These are phyloP conservation scores for Suhomyces chickasaworum DNA, from an alignment of 1,139 yeast genomes.

Conservation along the genomic window DNA sequence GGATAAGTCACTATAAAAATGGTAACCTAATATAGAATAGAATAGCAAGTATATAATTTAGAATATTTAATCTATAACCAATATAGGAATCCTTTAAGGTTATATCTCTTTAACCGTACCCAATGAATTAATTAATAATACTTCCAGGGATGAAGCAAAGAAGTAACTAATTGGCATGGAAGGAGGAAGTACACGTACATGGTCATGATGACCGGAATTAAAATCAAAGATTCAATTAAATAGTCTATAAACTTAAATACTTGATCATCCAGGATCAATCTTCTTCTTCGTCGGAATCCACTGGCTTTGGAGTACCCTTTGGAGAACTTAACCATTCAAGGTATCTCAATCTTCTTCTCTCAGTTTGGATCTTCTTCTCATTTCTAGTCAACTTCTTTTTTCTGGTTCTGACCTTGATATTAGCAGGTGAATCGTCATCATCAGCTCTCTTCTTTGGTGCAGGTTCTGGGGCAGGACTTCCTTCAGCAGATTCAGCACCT, in stretches of 20 bases:
- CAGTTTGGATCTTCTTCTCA: constrained; percentile 87
- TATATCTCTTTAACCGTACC: no score
- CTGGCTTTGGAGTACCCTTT: constrained; percentile 95
- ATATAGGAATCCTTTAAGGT: no score
- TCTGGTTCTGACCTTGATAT: constrained; percentile 86
- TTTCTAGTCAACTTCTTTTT: constrained; percentile 98
- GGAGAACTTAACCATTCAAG: constrained; percentile 94
- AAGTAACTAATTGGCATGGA: no score
- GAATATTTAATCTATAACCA: no score
- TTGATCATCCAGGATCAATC: constrained; percentile 8
- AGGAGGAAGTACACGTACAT: no score
- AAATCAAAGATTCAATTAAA: background rate
- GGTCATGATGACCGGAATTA: no score
- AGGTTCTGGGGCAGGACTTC: constrained; percentile 43
- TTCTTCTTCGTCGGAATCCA: constrained; percentile 90
- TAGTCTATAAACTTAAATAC: constrained; percentile 1
- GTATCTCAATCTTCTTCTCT: constrained; percentile 91
- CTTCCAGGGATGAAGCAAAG: no score
- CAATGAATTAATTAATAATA: no score
- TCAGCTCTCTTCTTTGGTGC: constrained; percentile 49
- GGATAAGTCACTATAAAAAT: no score
- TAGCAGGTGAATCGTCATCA: constrained; percentile 91
- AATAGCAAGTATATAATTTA: no score
- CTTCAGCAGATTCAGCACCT: constrained; percentile 47
- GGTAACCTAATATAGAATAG: no score